These are phyloP conservation scores for Sugiyamaella chiloensis DNA, from an alignment of 805 yeast species.

Conservation along the genomic window DNA sequence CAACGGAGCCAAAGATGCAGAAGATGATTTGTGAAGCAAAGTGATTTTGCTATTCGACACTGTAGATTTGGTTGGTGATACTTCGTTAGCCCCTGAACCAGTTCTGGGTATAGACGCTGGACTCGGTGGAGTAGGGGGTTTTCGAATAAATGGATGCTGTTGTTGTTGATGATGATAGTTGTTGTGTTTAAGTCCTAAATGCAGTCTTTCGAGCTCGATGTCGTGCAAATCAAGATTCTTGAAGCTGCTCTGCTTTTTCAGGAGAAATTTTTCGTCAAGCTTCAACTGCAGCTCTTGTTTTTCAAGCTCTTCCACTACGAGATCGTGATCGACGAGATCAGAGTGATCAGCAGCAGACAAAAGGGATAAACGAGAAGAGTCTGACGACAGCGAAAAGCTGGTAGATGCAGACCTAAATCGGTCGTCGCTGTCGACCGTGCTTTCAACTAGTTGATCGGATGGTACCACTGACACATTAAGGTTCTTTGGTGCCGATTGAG, in stretches of 20 bases:
- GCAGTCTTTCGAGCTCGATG: constrained; percentile 1
- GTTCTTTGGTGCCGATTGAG: background rate
- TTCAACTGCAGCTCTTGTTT: constrained; percentile 1
- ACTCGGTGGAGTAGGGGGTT: background rate
- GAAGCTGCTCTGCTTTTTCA: too few species aligned
- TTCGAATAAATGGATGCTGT: background rate
- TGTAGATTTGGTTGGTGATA: background rate
- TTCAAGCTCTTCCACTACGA: background rate
- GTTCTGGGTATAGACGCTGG: background rate
- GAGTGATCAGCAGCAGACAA: background rate
- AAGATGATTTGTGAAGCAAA: background rate
- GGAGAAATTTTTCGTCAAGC: background rate
- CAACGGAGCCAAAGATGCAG: background rate
- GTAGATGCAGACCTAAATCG: too few species aligned
- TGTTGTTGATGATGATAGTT: background rate
- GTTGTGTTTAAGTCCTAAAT: background rate
- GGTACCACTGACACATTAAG: background rate
- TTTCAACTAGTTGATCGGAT: too few species aligned
- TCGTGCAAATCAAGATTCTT: background rate
- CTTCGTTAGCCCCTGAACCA: background rate
- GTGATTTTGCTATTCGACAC: background rate
- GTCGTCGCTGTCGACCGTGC: too few species aligned
- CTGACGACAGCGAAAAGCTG: too few species aligned
- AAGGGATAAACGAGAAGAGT: background rate
- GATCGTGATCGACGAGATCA: background rate